Conservation (phyloP, 768 basidiomycete species). For the Trametes meyenii region DNA sequence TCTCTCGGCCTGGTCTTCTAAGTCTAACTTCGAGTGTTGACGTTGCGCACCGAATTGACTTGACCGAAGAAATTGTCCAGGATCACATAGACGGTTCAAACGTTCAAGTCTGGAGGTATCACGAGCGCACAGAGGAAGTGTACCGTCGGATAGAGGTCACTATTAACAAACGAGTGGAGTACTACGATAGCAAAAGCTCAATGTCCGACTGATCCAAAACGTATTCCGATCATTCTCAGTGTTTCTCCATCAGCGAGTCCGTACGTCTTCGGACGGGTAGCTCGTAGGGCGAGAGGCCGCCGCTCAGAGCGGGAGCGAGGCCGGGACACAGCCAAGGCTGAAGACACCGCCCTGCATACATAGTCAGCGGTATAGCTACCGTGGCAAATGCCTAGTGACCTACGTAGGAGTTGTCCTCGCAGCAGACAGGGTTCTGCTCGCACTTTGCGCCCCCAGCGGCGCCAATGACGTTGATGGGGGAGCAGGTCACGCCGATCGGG, state of each 20-base stretch:
- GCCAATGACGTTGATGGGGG: constrained; percentile 27
- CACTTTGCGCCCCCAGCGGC: constrained; percentile 14
- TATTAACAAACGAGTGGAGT: not conserved
- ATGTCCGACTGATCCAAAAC: too few species aligned
- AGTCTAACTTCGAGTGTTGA: too few species aligned
- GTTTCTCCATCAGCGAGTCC: too few species aligned
- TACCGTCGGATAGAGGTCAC: not conserved
- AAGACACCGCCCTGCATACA: constrained; percentile 25
- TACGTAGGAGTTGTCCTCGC: constrained; percentile 27
- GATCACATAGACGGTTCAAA: too few species aligned
- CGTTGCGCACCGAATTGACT: too few species aligned
- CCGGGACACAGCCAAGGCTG: constrained; percentile 26
- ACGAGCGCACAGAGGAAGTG: not conserved
- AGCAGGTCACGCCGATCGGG: constrained; percentile 27
- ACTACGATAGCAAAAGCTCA: not conserved
- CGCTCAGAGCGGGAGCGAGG: constrained; percentile 17
- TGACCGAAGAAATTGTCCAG: too few species aligned
- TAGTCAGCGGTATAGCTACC: constrained; percentile 11
- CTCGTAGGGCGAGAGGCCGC: not conserved
- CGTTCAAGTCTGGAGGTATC: too few species aligned
- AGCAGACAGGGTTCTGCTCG: constrained; percentile 24
- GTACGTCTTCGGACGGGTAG: too few species aligned
- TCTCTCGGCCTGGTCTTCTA: too few species aligned
- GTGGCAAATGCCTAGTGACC: constrained; percentile 21
- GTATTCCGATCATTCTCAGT: too few species aligned